Percentiles rank a stretch among this genome's conserved stretches.
Evolutionary conservation across 2,329 filamentous ascomycete species (phyloP).

Genomic region (Exophiala sp.): DNA sequence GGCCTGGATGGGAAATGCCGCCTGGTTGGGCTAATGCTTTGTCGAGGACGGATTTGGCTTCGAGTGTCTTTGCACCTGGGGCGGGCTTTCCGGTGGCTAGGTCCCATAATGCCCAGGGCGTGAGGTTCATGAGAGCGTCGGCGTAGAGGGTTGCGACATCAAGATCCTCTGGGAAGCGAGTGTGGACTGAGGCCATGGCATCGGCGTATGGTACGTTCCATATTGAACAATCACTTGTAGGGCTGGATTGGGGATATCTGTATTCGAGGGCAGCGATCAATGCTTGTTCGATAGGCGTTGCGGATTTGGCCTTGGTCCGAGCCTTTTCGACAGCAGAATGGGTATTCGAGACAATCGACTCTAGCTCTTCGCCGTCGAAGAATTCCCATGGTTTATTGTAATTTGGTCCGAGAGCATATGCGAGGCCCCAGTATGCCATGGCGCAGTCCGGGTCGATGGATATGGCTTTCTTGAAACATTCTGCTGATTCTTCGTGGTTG

Average conservation of each 20-base stretch:
- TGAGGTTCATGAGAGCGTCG: slow-evolving; percentile 64
- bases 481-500: slow-evolving; percentile 39
- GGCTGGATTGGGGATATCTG: slow-evolving; percentile 57
- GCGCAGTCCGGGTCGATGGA: slow-evolving; percentile 35
- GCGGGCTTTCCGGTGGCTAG: slow-evolving; percentile 56
- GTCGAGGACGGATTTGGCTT: slow-evolving; percentile 59
- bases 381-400: slow-evolving; percentile 76
- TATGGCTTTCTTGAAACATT: slow-evolving; percentile 38
- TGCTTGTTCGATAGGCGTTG: slow-evolving; percentile 55
- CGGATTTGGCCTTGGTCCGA: slow-evolving; percentile 34
- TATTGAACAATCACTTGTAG: slow-evolving; percentile 47
- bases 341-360: slow-evolving; percentile 27
- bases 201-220: slow-evolving; percentile 61
- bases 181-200: slow-evolving; percentile 58
- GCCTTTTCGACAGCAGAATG: slow-evolving; percentile 37
- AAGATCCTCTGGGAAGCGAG: slow-evolving; percentile 52
- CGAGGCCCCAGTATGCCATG: slow-evolving; percentile 42
- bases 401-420: slow-evolving; percentile 71
- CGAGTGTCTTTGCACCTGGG: slow-evolving; percentile 53
- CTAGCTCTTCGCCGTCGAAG: slow-evolving; percentile 62
- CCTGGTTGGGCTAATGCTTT: slow-evolving; percentile 51
- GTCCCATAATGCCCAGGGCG: slow-evolving; percentile 64
- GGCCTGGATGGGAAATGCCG: slow-evolving; percentile 60
- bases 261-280: slow-evolving; percentile 61
- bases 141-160: slow-evolving; percentile 64